These are phyloP conservation scores for Solanum hybrid DNA, from an alignment of 305 asterid genomes.

Conservation along the genomic window DNA sequence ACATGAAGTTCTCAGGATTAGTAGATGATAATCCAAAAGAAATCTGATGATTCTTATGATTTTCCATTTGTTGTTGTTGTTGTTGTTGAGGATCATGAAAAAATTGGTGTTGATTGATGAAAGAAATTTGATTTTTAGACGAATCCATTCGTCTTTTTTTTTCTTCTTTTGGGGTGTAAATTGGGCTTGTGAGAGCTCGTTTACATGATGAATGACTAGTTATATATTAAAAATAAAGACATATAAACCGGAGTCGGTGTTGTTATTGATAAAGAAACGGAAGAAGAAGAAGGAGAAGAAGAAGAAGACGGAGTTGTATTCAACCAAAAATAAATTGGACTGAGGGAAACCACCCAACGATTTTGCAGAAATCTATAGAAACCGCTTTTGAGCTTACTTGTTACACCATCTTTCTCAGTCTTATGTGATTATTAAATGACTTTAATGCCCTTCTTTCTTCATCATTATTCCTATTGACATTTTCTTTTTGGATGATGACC, in stretches of 20 bases:
- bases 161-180: not conserved
- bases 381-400: constrained; percentile 9
- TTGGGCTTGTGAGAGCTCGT: not conserved
- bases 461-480: constrained; percentile 17
- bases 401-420: not conserved
- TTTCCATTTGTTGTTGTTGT: constrained; percentile 22
- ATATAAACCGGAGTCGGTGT: not conserved
- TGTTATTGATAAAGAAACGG: not conserved
- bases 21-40: constrained; percentile 55
- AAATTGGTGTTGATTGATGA: constrained; percentile 12
- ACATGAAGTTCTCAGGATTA: constrained; percentile 44
- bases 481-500: not conserved
- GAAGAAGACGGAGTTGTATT: not conserved
- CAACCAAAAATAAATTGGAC: not conserved
- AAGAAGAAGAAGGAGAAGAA: constrained; percentile 7
- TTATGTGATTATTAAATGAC: not conserved
- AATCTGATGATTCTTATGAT: constrained; percentile 29
- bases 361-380: not conserved
- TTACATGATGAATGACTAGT: not conserved
- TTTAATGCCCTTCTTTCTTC: not conserved
- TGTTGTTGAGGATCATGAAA: constrained; percentile 15
- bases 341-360: not conserved
- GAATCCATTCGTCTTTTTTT: not conserved
- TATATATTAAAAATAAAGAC: not conserved
- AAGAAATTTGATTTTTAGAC: not conserved